phyloP scores from a whole-genome alignment of 1,284 basidiomycete genomes.

The Ceratobasidium theobromae region DNA sequence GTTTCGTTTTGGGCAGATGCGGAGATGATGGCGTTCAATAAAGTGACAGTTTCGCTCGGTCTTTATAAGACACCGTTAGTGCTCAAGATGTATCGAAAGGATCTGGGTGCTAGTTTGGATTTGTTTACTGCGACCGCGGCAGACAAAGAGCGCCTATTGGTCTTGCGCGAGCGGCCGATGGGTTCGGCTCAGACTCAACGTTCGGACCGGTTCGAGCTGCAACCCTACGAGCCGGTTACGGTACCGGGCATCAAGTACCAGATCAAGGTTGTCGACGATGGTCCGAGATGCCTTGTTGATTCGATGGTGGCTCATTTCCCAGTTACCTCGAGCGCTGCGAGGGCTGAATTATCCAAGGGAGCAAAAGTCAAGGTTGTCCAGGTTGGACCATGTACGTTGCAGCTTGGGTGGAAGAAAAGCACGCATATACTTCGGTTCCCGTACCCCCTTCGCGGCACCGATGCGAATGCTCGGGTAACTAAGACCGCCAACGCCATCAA shows the following conservation, averaged over 20 bases:
- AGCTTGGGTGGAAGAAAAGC: not conserved
- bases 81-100: not conserved
- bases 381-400: conserved; percentile 3
- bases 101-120: not conserved
- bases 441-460: not conserved
- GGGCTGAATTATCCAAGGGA: not conserved
- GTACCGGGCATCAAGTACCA: too few relatives aligned
- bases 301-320: not conserved
- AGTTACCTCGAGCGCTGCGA: not conserved
- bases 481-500: not conserved
- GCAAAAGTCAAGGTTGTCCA: not conserved
- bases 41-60: not conserved
- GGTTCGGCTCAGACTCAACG: not conserved
- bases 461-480: not conserved
- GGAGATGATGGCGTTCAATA: not conserved
- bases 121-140: not conserved
- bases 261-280: not conserved
- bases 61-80: not conserved
- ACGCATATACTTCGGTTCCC: not conserved
- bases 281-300: not conserved
- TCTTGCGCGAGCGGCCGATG: not conserved
- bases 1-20: conserved; percentile 11
- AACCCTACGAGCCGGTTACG: not conserved
- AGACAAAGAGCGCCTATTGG: not conserved
- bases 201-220: not conserved